Percentiles rank a stretch among this genome's conserved stretches.
Conservation (phyloP, 2,329 filamentous ascomycete genomes). For the Thermothelomyces thermophilus region DNA sequence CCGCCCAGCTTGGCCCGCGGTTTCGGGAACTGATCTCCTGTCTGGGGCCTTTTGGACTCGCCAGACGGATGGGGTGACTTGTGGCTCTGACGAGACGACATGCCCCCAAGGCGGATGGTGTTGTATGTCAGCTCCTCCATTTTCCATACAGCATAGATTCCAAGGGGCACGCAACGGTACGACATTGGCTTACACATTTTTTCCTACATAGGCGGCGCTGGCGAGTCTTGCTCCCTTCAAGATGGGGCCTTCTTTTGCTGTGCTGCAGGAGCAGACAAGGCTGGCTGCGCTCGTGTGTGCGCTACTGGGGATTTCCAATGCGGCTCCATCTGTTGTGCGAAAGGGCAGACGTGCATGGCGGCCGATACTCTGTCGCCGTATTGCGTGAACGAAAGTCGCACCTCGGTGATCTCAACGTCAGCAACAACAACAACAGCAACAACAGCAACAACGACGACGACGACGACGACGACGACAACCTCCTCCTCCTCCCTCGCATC, state of each 20-base stretch:
- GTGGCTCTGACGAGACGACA: conserved; percentile 10
- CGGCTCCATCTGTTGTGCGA: conserved; percentile 19
- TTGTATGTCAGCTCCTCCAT: conserved; percentile 12
- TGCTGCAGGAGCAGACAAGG: conserved; percentile 6
- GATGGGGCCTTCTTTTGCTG: conserved; percentile 19
- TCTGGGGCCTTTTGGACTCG: background rate
- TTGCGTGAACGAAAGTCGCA: conserved; percentile 6
- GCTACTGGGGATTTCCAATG: conserved; percentile 20
- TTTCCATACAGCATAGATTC: background rate
- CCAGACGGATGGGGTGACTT: background rate
- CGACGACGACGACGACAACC: no score
- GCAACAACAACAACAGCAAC: background rate
- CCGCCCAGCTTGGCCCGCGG: conserved; percentile 4
- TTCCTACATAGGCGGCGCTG: conserved; percentile 5
- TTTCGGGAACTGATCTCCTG: background rate
- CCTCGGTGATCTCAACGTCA: background rate
- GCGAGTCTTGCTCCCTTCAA: conserved; percentile 14
- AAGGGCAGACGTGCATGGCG: conserved; percentile 16
- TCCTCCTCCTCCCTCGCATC: no score
- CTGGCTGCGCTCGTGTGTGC: conserved; percentile 18
- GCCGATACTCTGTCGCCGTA: conserved; percentile 10
- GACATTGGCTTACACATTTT: background rate
- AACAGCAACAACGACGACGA: background rate
- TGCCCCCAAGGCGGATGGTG: conserved; percentile 22
- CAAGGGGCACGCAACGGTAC: no score